phyloP scores from a whole-genome alignment of 2,329 filamentous ascomycete genomes.

The Pseudopithomyces maydicus region DNA sequence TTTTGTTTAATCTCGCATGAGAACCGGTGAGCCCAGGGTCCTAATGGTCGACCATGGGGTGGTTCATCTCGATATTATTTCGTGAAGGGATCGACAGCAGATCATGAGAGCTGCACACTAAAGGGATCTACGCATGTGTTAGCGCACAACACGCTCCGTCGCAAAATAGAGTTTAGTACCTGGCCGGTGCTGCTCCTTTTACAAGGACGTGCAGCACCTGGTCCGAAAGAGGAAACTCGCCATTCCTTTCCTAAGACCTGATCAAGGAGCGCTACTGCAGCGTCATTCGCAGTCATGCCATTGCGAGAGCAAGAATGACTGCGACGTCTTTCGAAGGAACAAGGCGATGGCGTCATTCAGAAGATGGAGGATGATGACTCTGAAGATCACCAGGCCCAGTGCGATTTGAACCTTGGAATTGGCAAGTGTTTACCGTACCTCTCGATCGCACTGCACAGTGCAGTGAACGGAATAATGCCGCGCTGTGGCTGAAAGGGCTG shows the following conservation, averaged over 20 bases:
- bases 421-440: background rate
- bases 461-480: no score
- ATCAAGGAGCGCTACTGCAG: background rate
- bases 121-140: slow-evolving; percentile 5
- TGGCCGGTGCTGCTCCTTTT: background rate
- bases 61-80: background rate
- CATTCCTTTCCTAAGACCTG: background rate
- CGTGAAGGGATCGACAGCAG: slow-evolving; percentile 1
- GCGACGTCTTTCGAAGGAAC: background rate
- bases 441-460: no score
- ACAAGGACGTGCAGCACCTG: slow-evolving; percentile 2
- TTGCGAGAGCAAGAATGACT: background rate
- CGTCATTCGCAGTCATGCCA: background rate
- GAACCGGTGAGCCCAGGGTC: background rate
- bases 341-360: slow-evolving; percentile 5
- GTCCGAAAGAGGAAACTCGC: background rate
- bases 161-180: slow-evolving; percentile 4
- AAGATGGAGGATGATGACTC: background rate
- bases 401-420: background rate
- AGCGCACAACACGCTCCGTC: background rate
- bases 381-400: background rate
- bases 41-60: background rate
- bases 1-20: background rate
- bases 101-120: slow-evolving; percentile 1
- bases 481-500: background rate